These are phyloP conservation scores for Zoysia pacifica DNA, from an alignment of 176 grass and related monocot genomes.

Conservation along the genomic window DNA sequence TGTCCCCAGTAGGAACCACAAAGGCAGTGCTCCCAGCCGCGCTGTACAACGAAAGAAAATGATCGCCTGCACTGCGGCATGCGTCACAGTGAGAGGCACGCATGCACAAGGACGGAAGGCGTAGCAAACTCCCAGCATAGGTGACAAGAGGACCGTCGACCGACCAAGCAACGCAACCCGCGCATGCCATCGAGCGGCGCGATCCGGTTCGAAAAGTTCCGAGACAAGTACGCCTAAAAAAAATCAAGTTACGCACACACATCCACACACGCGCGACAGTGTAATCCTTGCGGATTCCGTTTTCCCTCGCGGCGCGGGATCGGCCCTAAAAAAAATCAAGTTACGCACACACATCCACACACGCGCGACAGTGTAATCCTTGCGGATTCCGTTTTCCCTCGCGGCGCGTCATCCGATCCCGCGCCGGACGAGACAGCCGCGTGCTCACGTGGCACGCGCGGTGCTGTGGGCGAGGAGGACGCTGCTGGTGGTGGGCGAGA, in stretches of 20 bases:
- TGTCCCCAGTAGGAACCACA: slow-evolving; percentile 36
- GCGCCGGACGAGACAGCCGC: not conserved
- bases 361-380: slow-evolving; percentile 38
- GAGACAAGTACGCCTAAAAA: not conserved
- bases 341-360: slow-evolving; percentile 23
- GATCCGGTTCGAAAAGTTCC: slow-evolving; percentile 29
- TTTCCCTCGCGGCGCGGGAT: not conserved
- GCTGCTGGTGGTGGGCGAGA: slow-evolving; percentile 34
- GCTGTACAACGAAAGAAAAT: slow-evolving; percentile 35
- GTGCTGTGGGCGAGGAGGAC: slow-evolving; percentile 54
- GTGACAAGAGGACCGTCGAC: not conserved
- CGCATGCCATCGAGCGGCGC: slow-evolving; percentile 33
- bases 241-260: slow-evolving; percentile 7
- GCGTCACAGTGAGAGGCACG: not conserved
- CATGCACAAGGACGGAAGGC: not conserved
- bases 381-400: slow-evolving; percentile 36
- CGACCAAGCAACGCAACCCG: not conserved
- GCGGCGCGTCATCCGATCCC: not conserved
- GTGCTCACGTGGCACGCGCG: slow-evolving; percentile 48
- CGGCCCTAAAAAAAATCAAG: slow-evolving; percentile 1
- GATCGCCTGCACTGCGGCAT: not conserved
- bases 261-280: slow-evolving; percentile 20
- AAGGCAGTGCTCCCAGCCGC: too few relatives aligned
- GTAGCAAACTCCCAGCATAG: not conserved
- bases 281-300: slow-evolving; percentile 48